Percentiles rank a stretch among this genome's conserved stretches.
These are phyloP conservation scores for Piper betle DNA, from an alignment of 164 flowering plant species.

Conservation along the genomic window DNA sequence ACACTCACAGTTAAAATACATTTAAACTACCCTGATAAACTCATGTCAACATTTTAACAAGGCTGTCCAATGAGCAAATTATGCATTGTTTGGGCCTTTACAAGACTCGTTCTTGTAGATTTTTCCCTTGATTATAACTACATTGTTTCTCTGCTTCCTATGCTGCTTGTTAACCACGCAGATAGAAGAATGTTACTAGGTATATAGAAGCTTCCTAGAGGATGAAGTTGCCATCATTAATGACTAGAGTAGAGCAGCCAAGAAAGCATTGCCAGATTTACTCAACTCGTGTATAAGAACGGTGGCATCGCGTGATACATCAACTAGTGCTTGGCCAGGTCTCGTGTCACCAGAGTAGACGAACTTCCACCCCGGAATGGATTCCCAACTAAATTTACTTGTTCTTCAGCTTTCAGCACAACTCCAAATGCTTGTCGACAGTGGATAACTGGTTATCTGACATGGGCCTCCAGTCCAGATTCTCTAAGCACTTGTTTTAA, in stretches of 20 bases:
- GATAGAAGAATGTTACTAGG: too few species aligned
- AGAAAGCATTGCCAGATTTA: neutral
- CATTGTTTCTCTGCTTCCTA: neutral
- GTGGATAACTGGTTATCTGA: conserved; percentile 85
- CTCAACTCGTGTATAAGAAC: conserved; percentile 93
- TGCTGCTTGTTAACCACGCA: neutral
- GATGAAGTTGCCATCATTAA: neutral
- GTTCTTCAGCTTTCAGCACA: conserved; percentile 51
- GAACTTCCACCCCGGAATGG: conserved; percentile 91
- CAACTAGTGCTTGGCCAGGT: conserved; percentile 63
- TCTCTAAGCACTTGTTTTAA: conserved; percentile 50
- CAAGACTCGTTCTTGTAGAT: too few species aligned
- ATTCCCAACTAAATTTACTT: conserved; percentile 49
- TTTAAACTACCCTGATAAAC: too few species aligned
- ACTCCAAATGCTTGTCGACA: conserved; percentile 88
- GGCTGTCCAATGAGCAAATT: too few species aligned
- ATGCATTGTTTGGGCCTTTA: too few species aligned
- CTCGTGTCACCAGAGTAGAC: conserved; percentile 97
- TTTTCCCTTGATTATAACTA: neutral
- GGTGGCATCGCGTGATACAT: conserved; percentile 84
- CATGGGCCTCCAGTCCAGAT: conserved; percentile 60
- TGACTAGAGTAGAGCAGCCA: neutral
- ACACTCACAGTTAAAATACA: too few species aligned
- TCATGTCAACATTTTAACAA: too few species aligned
- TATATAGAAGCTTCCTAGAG: too few species aligned